Percentiles rank a stretch among this genome's conserved stretches.
phyloP scores from a whole-genome alignment of 495 filamentous ascomycete species.

The Astrothelium subdiscretum region DNA sequence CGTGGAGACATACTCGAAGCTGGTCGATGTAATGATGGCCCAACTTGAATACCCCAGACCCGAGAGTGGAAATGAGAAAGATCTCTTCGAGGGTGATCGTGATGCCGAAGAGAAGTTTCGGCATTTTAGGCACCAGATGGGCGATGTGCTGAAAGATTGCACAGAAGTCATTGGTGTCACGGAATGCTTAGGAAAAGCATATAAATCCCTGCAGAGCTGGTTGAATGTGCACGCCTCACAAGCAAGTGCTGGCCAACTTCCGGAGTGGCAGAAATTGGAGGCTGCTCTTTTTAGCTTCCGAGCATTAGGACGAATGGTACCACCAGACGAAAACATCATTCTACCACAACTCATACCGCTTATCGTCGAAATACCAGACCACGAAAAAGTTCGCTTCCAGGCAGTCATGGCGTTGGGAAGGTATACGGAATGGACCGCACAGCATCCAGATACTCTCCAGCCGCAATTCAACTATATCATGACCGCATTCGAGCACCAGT shows the following conservation, averaged over 20 bases:
- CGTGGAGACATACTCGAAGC: slow-evolving; percentile 65
- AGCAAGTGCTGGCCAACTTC: slow-evolving; percentile 61
- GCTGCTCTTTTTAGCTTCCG: slow-evolving; percentile 90
- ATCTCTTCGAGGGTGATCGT: slow-evolving; percentile 90
- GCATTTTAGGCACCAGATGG: slow-evolving; percentile 92
- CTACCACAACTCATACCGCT: slow-evolving; percentile 83
- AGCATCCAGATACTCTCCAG: slow-evolving; percentile 83
- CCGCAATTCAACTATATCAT: slow-evolving; percentile 91
- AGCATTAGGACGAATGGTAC: slow-evolving; percentile 96
- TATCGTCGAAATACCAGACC: slow-evolving; percentile 84
- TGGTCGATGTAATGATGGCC: slow-evolving; percentile 88
- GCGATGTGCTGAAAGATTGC: slow-evolving; percentile 93
- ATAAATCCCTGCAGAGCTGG: slow-evolving; percentile 75
- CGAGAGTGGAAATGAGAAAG: slow-evolving; percentile 53
- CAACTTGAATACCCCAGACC: slow-evolving; percentile 83
- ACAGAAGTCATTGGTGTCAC: slow-evolving; percentile 90
- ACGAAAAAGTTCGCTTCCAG: slow-evolving; percentile 93
- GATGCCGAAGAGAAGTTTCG: slow-evolving; percentile 96
- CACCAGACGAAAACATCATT: slow-evolving; percentile 71
- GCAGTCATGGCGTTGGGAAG: slow-evolving; percentile 92
- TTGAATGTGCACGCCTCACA: slow-evolving; percentile 67
- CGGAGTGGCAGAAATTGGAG: slow-evolving; percentile 92
- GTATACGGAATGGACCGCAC: slow-evolving; percentile 95
- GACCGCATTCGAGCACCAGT: slow-evolving; percentile 71
- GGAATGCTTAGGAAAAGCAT: slow-evolving; percentile 80